Conservation (phyloP, 805 yeast species). For the Diddensiella transvaalensis region DNA sequence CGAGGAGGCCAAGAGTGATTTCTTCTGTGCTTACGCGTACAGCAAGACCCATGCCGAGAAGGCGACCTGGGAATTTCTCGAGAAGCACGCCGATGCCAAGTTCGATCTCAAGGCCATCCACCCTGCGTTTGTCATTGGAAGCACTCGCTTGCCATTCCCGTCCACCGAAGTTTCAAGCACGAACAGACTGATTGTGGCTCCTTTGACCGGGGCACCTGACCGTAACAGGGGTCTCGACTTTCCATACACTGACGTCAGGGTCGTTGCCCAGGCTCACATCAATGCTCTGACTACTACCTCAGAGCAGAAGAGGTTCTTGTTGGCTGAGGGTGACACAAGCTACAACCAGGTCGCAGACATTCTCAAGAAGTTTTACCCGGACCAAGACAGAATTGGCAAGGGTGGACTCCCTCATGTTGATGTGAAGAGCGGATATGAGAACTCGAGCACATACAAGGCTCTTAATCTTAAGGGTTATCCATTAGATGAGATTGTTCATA, state of each 20-base stretch:
- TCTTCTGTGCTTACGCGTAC: constrained; percentile 15
- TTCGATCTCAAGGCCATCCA: constrained; percentile 28
- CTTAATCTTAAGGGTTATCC: background rate
- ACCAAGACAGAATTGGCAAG: background rate
- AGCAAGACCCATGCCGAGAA: constrained; percentile 55
- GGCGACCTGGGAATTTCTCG: constrained; percentile 51
- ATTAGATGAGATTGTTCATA: background rate
- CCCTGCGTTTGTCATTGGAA: constrained; percentile 20
- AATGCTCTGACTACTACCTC: constrained; percentile 41
- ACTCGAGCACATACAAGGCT: background rate
- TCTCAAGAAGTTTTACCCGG: background rate
- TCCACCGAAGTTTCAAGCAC: constrained; percentile 29
- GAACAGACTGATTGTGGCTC: constrained; percentile 35
- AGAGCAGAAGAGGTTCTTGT: background rate
- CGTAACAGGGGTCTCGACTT: constrained; percentile 17
- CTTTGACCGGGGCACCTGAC: constrained; percentile 27
- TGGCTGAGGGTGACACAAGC: background rate
- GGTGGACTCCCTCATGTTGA: background rate
- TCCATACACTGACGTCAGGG: constrained; percentile 51
- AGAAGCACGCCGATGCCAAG: constrained; percentile 18
- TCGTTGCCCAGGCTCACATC: constrained; percentile 58
- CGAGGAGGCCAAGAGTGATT: constrained; percentile 26
- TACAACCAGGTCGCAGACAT: background rate
- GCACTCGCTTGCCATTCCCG: constrained; percentile 32
- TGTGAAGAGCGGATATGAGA: background rate